Percentiles rank a stretch among this genome's conserved stretches.
phyloP scores from a whole-genome alignment of 139 green algal species.

The Tetradesmus lagerheimii region DNA sequence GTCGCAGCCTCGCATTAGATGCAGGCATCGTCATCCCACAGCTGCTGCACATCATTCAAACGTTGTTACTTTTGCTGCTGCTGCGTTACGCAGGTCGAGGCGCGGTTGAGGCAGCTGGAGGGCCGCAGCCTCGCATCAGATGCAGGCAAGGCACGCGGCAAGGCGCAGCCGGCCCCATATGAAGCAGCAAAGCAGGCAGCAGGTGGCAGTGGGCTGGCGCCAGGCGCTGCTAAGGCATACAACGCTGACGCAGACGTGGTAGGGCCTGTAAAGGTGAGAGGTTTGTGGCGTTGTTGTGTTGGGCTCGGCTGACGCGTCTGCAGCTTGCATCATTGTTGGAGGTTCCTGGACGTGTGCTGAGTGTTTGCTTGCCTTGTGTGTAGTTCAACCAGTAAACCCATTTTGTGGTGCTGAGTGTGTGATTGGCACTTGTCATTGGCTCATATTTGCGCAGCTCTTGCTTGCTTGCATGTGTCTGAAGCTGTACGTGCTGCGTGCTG shows the following conservation, averaged over 20 bases:
- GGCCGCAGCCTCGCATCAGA: constrained; percentile 77
- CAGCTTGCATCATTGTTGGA: not conserved
- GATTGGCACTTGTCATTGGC: too few relatives aligned
- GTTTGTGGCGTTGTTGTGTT: too few relatives aligned
- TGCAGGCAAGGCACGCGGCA: constrained; percentile 63
- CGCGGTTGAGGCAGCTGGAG: constrained; percentile 94
- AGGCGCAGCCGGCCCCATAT: constrained; percentile 74
- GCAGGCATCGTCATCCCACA: too few relatives aligned
- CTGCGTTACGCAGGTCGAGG: constrained; percentile 86
- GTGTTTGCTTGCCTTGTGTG: too few relatives aligned
- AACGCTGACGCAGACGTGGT: constrained; percentile 86
- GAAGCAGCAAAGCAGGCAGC: constrained; percentile 70
- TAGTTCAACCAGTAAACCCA: not conserved
- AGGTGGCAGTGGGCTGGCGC: constrained; percentile 47
- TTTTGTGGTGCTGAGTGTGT: not conserved
- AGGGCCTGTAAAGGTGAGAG: constrained; percentile 53
- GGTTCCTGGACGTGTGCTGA: too few relatives aligned
- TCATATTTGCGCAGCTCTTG: too few relatives aligned
- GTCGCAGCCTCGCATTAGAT: constrained; percentile 73
- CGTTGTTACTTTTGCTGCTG: too few relatives aligned
- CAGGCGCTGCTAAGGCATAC: constrained; percentile 79
- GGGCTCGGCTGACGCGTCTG: not conserved
- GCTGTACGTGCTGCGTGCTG: not conserved
- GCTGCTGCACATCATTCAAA: too few relatives aligned
- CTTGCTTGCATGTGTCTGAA: not conserved